Conservation (phyloP, 768 basidiomycete genomes). For the Phlegmacium glaucopus region DNA sequence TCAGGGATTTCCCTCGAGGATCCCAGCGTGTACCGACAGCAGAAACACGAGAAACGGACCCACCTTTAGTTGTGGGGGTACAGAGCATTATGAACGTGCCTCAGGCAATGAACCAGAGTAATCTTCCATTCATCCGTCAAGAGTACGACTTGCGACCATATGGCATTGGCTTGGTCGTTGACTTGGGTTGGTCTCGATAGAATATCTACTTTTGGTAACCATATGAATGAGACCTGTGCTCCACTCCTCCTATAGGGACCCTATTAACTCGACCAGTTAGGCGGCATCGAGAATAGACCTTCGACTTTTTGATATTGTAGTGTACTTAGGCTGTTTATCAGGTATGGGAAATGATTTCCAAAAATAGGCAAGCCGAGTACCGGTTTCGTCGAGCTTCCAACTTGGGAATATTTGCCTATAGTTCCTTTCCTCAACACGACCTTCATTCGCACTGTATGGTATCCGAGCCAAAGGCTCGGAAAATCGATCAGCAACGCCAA, state of each 20-base stretch:
- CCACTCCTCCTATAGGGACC: no score
- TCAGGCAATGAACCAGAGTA: slow-evolving; percentile 9
- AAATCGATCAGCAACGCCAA: slow-evolving; percentile 31
- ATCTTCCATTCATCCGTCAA: slow-evolving; percentile 32
- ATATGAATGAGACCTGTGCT: no score
- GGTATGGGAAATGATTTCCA: no score
- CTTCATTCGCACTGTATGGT: slow-evolving; percentile 27
- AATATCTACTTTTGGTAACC: neutral
- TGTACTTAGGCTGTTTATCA: no score
- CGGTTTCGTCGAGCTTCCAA: no score
- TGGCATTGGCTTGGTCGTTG: slow-evolving; percentile 70
- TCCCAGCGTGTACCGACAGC: no score
- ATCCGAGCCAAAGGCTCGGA: slow-evolving; percentile 31
- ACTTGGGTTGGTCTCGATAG: slow-evolving; percentile 61
- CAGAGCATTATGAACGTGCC: slow-evolving; percentile 1
- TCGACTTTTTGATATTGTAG: no score
- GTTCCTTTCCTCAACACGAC: slow-evolving; percentile 10
- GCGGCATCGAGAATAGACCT: no score
- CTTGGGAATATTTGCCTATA: slow-evolving; percentile 16
- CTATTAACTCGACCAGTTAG: no score
- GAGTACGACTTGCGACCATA: slow-evolving; percentile 73
- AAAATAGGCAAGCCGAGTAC: no score
- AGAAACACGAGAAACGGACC: no score
- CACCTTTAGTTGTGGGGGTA: neutral
- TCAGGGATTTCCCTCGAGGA: neutral